phyloP scores from a whole-genome alignment of 352 stramenopile genomes.

The Plasmopara halstedii region DNA sequence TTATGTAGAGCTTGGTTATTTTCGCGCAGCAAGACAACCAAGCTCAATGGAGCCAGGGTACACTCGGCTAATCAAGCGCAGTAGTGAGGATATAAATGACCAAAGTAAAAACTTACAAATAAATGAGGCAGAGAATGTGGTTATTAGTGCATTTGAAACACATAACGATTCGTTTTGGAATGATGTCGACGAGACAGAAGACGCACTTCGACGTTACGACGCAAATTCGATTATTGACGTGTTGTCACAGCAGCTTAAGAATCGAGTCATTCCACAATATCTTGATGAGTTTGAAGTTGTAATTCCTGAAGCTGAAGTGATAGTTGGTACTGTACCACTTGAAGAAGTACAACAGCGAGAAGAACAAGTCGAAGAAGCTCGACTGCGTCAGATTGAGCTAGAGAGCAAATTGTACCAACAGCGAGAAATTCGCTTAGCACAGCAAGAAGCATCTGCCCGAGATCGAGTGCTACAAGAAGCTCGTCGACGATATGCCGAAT shows the following conservation, averaged over 20 bases:
- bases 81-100: background rate
- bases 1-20: no score
- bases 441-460: constrained; percentile 31
- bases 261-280: constrained; percentile 44
- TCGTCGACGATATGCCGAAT: constrained; percentile 24
- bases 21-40: no score
- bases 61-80: background rate
- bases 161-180: constrained; percentile 38
- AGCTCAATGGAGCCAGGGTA: no score
- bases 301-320: constrained; percentile 51
- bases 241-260: constrained; percentile 31
- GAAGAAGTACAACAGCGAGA: constrained; percentile 58
- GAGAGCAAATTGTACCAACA: constrained; percentile 43
- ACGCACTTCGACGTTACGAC: constrained; percentile 5
- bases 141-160: background rate
- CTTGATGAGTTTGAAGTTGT: constrained; percentile 62
- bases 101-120: background rate
- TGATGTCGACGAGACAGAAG: constrained; percentile 12
- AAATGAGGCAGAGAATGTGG: constrained; percentile 1
- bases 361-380: constrained; percentile 44
- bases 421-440: constrained; percentile 36
- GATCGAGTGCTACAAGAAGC: constrained; percentile 36
- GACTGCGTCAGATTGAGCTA: constrained; percentile 36
- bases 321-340: constrained; percentile 49
- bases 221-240: constrained; percentile 46